Percentiles rank a stretch among this genome's conserved stretches.
Conservation (phyloP, 2,329 filamentous ascomycete genomes). For the Escovopsis sp. region DNA sequence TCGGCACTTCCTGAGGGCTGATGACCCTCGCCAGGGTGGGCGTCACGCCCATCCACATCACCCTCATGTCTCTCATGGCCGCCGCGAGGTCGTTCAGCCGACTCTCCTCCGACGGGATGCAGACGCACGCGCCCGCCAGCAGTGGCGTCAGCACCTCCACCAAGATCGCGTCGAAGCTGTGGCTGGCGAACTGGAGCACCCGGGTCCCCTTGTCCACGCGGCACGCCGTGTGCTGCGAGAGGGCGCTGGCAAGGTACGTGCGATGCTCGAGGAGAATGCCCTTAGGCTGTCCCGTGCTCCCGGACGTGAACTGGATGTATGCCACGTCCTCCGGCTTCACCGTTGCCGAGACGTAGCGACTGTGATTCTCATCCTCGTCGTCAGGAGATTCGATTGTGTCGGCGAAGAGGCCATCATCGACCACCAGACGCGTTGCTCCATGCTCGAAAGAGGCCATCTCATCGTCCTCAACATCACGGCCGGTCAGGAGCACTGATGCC, state of each 20-base stretch:
- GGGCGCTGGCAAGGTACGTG: background rate
- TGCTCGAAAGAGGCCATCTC: too few species aligned
- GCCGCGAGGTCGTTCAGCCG: conserved; percentile 2
- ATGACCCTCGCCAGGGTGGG: background rate
- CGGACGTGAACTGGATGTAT: conserved; percentile 4
- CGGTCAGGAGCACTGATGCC: too few species aligned
- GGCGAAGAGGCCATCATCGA: too few species aligned
- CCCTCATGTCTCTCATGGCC: background rate
- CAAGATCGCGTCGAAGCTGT: conserved; percentile 6
- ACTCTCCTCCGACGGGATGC: conserved; percentile 6
- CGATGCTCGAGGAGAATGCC: conserved; percentile 3
- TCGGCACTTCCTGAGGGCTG: background rate
- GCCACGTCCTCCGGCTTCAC: background rate
- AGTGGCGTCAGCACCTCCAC: conserved; percentile 4
- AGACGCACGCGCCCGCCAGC: conserved; percentile 2
- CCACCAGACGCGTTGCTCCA: too few species aligned
- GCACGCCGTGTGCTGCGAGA: background rate
- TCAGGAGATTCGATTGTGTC: too few species aligned
- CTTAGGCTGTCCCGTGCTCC: conserved; percentile 3
- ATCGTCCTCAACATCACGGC: too few species aligned
- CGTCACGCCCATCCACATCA: conserved; percentile 1
- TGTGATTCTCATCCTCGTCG: too few species aligned
- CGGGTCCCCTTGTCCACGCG: background rate
- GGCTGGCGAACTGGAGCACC: conserved; percentile 7
- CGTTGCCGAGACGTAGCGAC: too few species aligned